phyloP scores from a whole-genome alignment of 768 basidiomycete species.

The Amyloporia xantha region DNA sequence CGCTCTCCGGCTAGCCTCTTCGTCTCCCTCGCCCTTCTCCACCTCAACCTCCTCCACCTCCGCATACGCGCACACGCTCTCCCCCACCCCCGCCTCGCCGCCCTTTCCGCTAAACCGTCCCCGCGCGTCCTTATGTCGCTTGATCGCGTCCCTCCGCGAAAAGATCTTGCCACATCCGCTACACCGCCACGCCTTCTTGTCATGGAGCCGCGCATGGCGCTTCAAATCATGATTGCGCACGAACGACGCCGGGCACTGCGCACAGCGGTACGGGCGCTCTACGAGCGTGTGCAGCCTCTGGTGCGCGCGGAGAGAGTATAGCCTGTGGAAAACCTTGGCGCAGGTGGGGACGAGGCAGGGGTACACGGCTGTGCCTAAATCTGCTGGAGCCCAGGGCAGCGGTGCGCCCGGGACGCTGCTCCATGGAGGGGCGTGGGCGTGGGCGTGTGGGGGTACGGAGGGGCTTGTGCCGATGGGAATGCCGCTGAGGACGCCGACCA shows the following conservation, averaged over 20 bases:
- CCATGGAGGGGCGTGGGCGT: too few relatives aligned
- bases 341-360: constrained; percentile 67
- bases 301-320: constrained; percentile 66
- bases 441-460: constrained; percentile 23
- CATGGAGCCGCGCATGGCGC: constrained; percentile 68
- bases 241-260: constrained; percentile 65
- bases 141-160: constrained; percentile 73
- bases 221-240: constrained; percentile 76
- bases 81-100: constrained; percentile 20
- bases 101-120: constrained; percentile 33
- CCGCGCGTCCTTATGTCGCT: constrained; percentile 63
- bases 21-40: constrained; percentile 38
- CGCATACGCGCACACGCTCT: constrained; percentile 48
- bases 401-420: too few relatives aligned
- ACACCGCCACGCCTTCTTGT: constrained; percentile 68
- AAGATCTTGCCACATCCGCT: constrained; percentile 69
- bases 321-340: constrained; percentile 60
- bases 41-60: constrained; percentile 53
- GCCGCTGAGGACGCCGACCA: constrained; percentile 73
- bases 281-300: constrained; percentile 52
- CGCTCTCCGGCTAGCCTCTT: constrained; percentile 43
- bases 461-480: constrained; percentile 58
- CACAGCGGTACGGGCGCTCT: constrained; percentile 62
- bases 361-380: constrained; percentile 72
- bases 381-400: constrained; percentile 28